Base-by-base conservation (phyloP, 2,329 filamentous ascomycete species). In the Trichoderma hamatum region DNA sequence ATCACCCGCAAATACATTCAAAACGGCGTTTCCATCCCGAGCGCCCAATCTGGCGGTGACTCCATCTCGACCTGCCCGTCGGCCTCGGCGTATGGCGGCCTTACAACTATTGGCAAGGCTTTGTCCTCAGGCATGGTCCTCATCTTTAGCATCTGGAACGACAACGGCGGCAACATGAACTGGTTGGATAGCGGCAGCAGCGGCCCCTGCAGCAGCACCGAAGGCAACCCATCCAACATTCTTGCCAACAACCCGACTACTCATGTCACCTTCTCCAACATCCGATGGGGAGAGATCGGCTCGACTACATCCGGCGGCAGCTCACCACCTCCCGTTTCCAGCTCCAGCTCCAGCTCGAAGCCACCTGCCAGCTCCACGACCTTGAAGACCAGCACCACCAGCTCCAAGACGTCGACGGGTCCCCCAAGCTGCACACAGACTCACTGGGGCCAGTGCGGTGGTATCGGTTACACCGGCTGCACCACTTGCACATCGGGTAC, bases 281-380 rank as follows among this genome's bases (percentile, higher is more conserved):
- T 89, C 72, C 84, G 83, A 73, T 87, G 85, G 82, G 87, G 87
- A n/a, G 85, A 89, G 72, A 85, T 89, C 73, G 85, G 83, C 5
- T 85, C 84, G 21, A 89, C 71, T 13, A 66, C 63, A 7, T 32
- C 63, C 10, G 36, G 52, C 13, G 51, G 49, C 16, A 28, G 21
- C 9, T 19, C 49, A 43, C 34, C 34, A 32, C 51, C 62, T 14
- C 61, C 39, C 6, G 39, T 43, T 19, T 43, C 39, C 19, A 43
- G 34, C 43, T 36, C 62, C 24, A 66, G 36, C 52, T 49, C 46
- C 10, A 66, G 36, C 16, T 39, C 36, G 5, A 39, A 43, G 39
- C 39, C 39, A 5, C 39, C 51, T 32, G 34, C 62, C 34, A 66
- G 52, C 63, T 49, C 46, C 14, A 66, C 63, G 36, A 66, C 63